Evolutionary conservation across 176 grass and related monocot genomes (phyloP).

Genomic region (Miscanthus lutarioriparius): DNA sequence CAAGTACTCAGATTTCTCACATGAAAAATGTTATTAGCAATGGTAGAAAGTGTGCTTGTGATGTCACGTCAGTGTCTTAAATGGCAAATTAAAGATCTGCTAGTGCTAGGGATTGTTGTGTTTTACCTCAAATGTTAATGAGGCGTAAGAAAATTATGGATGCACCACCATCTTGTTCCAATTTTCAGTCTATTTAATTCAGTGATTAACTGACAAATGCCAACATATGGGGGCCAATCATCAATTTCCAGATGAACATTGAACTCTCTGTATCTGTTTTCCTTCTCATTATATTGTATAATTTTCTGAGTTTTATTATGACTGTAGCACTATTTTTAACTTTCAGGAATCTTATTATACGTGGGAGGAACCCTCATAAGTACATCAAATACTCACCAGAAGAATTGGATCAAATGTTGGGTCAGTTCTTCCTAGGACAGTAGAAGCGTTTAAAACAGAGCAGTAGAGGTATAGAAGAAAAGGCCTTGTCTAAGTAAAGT

Average conservation of each 20-base stretch:
- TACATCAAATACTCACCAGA: conserved; percentile 66
- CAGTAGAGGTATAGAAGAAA: background rate
- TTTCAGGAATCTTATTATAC: conserved; percentile 58
- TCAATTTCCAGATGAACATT: background rate
- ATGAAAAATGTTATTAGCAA: background rate
- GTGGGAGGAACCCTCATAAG: conserved; percentile 65
- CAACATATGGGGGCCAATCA: background rate
- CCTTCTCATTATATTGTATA: background rate
- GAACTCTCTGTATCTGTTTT: background rate
- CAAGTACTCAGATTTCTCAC: background rate
- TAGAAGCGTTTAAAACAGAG: conserved; percentile 45
- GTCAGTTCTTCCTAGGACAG: conserved; percentile 67
- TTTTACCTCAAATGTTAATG: conserved; percentile 1
- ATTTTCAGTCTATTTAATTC: background rate
- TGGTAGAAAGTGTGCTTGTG: background rate
- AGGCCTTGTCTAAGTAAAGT: conserved; percentile 30
- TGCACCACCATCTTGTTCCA: background rate
- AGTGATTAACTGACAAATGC: conserved; percentile 5
- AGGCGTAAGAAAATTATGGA: background rate
- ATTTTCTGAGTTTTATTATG: conserved; percentile 27
- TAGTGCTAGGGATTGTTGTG: background rate
- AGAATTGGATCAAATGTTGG: conserved; percentile 54
- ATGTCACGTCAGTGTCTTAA: background rate
- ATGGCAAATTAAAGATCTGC: background rate
- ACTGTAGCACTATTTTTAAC: background rate